Evolutionary conservation across 768 basidiomycete genomes (phyloP), one percentile per base, ranked within the genome.

Genomic region (Tulasnella calospora): DNA sequence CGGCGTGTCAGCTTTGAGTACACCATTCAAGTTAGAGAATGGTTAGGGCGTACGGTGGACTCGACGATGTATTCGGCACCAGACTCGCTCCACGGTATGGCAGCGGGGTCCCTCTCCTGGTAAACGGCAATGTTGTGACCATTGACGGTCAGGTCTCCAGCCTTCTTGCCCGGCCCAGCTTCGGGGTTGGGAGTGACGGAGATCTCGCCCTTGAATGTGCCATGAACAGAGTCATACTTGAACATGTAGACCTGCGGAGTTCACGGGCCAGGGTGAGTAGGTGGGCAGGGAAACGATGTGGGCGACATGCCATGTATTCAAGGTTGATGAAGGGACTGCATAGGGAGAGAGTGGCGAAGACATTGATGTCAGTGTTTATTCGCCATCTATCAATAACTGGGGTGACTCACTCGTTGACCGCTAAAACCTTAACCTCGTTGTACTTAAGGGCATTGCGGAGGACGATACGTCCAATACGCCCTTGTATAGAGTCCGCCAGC

Each of bases 401-500:
- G 67, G 67, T 71, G 38, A 85, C 94, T 83, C 82, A 96, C 94
- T 97, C 95, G 88, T 99, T 98, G 83, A 99, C 86, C 79, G 96
- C 96, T 81, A 96, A 91, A 83, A 99, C 90, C n/a, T 95, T 87
- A 84, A 96, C 88, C 75, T 91, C 90, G 76, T 87, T 84, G 83
- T 89, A 86, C 81, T 90, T 87, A 82, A 98, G 88, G 74, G 96
- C 96, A 88, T 98, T 98, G 82, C 98, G 93, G 86, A 93, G 88
- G 81, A 99, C 98, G 85, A 99, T 97, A 86, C 98, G 97, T 85
- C 98, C 97, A 84, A 99, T 99, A 89, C 98, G 97, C 89, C 97
- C 97, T 95, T 84, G 17, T 15, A 72, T 3, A 35, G 51, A n/a
- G 7, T 10, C 3, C 10, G 12, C 23, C 51, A n/a, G 51, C 23